Evolutionary conservation across 192 early-diverging fungal species (phyloP), one percentile per base, ranked within the genome.

Genomic region (Coemansia sp.): DNA sequence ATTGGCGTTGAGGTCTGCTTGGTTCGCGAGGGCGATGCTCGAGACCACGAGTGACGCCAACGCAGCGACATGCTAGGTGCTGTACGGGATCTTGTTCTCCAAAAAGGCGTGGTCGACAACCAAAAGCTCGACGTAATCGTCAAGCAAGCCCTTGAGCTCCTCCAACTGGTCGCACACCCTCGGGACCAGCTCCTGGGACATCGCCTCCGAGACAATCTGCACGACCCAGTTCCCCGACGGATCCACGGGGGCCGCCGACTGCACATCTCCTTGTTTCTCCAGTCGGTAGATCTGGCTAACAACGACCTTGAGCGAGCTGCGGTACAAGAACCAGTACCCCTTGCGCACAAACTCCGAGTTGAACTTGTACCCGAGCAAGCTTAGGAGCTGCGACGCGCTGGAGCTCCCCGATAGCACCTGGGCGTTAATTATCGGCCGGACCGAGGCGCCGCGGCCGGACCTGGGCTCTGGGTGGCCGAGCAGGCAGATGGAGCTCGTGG

Each of bases 391-490:
- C 62, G 90, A 76, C 0, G 85, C 88, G 17, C 46, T 47, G 22
- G 46, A 19, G 66, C 93, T 88, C 15, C 89, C 92, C n/a, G 86
- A 73, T 12, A 85, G 27, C 15, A 86, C 66, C 45, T 84, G 79
- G 14, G 89, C 86, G 65, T 89, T 83, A 27, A 90, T 85, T 8
- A 85, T 86, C 6, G 89, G 88, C 31, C 90, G 84, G 24, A 88
- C 88, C 1, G 84, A 89, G 5, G 86, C 86, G 20, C 84, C 79
- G 45, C 85, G 73, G 15, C 82, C 80, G 6, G 85, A 86, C 29
- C 86, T 87, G 14, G 90, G 89, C 72, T 93, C 93, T 1, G 92
- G 91, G 62, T 87, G 85, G 31, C 90, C 91, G 5, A 85, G 69
- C 62, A 88, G 83, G 60, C 81, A 85, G 12, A 92, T 62, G 24